Percentiles rank a stretch among this genome's conserved stretches.
Evolutionary conservation across 1,284 basidiomycete species (phyloP).

Genomic region (Ceratobasidium sp.): DNA sequence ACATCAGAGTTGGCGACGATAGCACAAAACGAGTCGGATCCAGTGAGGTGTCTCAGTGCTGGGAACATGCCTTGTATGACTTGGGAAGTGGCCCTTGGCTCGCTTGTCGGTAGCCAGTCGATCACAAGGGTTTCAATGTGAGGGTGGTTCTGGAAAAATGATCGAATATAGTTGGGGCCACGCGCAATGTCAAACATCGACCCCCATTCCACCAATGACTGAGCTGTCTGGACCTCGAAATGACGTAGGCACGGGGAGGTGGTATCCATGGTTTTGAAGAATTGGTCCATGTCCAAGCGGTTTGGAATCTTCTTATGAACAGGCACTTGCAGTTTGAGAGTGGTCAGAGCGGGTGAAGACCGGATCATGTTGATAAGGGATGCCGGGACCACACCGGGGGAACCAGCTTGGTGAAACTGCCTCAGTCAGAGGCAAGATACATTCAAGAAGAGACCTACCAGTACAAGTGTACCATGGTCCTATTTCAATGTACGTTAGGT

Average conservation of each 20-base stretch:
- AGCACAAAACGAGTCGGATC: neutral
- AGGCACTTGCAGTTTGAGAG: neutral
- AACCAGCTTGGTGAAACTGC: neutral
- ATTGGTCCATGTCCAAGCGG: neutral
- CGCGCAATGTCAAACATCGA: neutral
- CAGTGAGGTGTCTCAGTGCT: neutral
- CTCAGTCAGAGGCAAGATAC: neutral
- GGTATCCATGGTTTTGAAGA: neutral
- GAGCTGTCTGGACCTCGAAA: neutral
- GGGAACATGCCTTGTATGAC: neutral
- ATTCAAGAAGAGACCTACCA: neutral
- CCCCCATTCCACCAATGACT: neutral
- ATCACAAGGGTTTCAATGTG: neutral
- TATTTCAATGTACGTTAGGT: neutral
- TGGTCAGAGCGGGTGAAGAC: neutral
- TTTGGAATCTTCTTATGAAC: neutral
- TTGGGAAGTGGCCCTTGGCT: neutral
- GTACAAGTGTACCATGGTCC: no score
- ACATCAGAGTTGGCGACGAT: neutral
- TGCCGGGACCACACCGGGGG: neutral
- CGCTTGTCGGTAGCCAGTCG: neutral
- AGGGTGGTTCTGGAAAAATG: neutral
- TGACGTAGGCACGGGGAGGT: neutral
- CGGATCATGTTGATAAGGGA: neutral
- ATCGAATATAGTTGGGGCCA: neutral